Percentiles rank a stretch among this genome's conserved stretches.
These are phyloP conservation scores for Apium graveolens DNA, from an alignment of 129 eudicot species.

Conservation along the genomic window DNA sequence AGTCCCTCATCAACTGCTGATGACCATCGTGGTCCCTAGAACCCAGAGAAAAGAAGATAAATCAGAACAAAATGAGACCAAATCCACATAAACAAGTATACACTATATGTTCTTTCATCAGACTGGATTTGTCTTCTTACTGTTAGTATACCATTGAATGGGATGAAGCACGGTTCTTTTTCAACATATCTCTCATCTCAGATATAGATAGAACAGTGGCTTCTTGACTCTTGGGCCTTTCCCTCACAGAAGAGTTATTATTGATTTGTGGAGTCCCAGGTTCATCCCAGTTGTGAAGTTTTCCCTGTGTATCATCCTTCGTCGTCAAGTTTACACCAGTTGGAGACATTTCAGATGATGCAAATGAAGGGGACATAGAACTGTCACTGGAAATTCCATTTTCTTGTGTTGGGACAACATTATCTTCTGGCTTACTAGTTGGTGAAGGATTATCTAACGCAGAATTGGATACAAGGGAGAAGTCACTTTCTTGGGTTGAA, in stretches of 20 bases:
- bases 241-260: conserved; percentile 17
- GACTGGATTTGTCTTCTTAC: conserved; percentile 5
- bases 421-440: neutral
- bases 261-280: neutral
- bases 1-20: conserved; percentile 54
- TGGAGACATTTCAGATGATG: conserved; percentile 18
- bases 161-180: conserved; percentile 38
- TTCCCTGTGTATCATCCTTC: neutral
- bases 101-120: neutral
- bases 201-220: conserved; percentile 36
- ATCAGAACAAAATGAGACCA: neutral
- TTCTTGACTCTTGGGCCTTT: conserved; percentile 16
- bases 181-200: conserved; percentile 47
- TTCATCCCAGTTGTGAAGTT: neutral
- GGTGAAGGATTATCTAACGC: conserved; percentile 12
- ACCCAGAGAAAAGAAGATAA: neutral
- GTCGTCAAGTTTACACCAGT: conserved; percentile 11
- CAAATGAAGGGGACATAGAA: conserved; percentile 13
- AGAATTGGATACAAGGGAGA: neutral
- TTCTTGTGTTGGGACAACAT: neutral
- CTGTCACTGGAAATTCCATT: conserved; percentile 14
- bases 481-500: conserved; percentile 8
- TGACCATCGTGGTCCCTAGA: conserved; percentile 64
- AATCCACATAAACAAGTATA: neutral
- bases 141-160: conserved; percentile 33